These are phyloP conservation scores for Colletotrichum tabaci DNA, from an alignment of 2,329 filamentous ascomycete species.

Conservation along the genomic window DNA sequence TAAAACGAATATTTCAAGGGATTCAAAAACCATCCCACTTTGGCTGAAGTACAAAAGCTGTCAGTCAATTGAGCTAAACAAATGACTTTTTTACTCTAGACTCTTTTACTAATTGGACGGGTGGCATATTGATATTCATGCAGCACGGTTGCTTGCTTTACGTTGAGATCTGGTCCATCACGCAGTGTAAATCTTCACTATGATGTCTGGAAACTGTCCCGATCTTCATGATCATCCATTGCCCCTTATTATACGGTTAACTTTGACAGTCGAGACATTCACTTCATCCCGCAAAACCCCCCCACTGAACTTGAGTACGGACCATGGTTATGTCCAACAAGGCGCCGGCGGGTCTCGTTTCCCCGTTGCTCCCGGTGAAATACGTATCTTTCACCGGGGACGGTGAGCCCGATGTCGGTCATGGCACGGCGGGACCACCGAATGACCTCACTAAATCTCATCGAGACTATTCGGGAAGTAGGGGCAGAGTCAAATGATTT, in stretches of 20 bases:
- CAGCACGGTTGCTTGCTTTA: too few species aligned
- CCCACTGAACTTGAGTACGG: neutral
- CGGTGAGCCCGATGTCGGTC: neutral
- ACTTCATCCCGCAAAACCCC: neutral
- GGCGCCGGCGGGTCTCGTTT: conserved; percentile 15
- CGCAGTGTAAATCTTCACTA: neutral
- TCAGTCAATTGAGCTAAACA: too few species aligned
- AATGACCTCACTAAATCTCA: neutral
- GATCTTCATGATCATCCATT: neutral
- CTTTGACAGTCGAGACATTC: neutral
- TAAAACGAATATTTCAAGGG: too few species aligned
- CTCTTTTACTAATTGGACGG: too few species aligned
- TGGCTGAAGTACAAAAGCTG: too few species aligned
- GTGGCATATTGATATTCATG: too few species aligned
- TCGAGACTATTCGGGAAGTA: too few species aligned
- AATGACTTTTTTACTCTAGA: too few species aligned
- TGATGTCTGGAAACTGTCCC: neutral
- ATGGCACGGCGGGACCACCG: neutral
- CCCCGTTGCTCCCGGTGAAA: conserved; percentile 2
- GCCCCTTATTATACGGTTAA: neutral
- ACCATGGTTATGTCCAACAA: conserved; percentile 16
- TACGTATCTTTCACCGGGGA: neutral
- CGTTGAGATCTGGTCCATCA: neutral
- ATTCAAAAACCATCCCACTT: too few species aligned
- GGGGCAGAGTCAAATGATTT: fast-evolving